phyloP scores from a whole-genome alignment of 345 rosid species.

The Salix koriyanagi region DNA sequence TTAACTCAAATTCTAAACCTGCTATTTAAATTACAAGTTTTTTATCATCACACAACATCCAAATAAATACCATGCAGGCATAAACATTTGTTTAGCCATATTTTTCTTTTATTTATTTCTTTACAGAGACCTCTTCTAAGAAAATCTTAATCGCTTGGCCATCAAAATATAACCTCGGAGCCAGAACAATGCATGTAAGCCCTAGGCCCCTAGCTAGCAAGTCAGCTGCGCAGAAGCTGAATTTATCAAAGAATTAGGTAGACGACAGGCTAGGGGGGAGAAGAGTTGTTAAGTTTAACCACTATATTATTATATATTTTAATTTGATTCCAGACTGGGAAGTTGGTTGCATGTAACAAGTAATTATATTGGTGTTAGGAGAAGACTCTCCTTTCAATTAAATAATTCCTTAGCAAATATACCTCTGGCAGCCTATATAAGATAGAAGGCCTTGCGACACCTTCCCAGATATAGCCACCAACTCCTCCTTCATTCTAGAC shows the following conservation, averaged over 20 bases:
- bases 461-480: not conserved
- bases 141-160: too few species aligned
- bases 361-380: not conserved
- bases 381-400: not conserved
- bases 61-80: too few species aligned
- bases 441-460: not conserved
- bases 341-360: not conserved
- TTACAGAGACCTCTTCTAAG: too few species aligned
- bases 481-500: not conserved
- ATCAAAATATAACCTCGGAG: too few species aligned
- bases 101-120: too few species aligned
- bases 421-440: slow-evolving; percentile 13
- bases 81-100: too few species aligned
- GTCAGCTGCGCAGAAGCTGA: not conserved
- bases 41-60: too few species aligned
- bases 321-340: not conserved
- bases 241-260: slow-evolving; percentile 16
- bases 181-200: too few species aligned
- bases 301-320: not conserved
- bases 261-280: not conserved
- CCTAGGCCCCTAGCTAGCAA: too few species aligned
- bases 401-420: not conserved
- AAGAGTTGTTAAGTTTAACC: not conserved
- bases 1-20: too few species aligned
- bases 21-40: fast-evolving